These are phyloP conservation scores for Anisodus acutangulus DNA, from an alignment of 257 asterid genomes.

Conservation along the genomic window DNA sequence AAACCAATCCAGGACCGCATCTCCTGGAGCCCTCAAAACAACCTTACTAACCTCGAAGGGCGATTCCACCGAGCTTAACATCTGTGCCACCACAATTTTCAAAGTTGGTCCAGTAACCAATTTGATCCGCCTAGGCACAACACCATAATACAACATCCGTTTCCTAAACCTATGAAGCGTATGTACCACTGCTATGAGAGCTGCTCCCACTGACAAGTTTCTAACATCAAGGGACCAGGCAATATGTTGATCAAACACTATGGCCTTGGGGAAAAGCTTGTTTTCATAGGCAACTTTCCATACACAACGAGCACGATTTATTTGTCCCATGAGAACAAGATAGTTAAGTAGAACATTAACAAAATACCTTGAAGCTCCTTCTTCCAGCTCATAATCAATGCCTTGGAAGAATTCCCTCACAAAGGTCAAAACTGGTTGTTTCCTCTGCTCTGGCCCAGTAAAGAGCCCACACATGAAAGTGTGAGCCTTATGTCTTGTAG, in stretches of 20 bases:
- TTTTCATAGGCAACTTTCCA: constrained; percentile 98
- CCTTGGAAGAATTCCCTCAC: constrained; percentile 91
- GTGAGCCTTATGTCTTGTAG: constrained; percentile 87
- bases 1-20: constrained; percentile 90
- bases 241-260: constrained; percentile 95
- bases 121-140: constrained; percentile 89
- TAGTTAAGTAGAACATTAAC: constrained; percentile 94
- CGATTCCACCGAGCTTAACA: constrained; percentile 76
- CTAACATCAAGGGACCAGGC: constrained; percentile 99
- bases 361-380: constrained; percentile 88
- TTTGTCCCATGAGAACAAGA: constrained; percentile 96
- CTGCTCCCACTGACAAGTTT: constrained; percentile 93
- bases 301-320: constrained; percentile 97
- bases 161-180: constrained; percentile 97
- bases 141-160: constrained; percentile 93
- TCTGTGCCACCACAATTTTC: constrained; percentile 85
- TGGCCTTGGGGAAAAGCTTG: constrained; percentile 94
- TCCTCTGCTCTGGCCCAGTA: constrained; percentile 90
- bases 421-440: constrained; percentile 77
- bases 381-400: constrained; percentile 85
- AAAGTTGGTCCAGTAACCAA: constrained; percentile 94
- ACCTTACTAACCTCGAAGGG: constrained; percentile 98
- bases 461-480: constrained; percentile 90
- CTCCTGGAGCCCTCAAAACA: constrained; percentile 96
- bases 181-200: constrained; percentile 91